Base-by-base conservation (phyloP, 2,329 filamentous ascomycete genomes). In the Calcarisporium arbuscula region DNA sequence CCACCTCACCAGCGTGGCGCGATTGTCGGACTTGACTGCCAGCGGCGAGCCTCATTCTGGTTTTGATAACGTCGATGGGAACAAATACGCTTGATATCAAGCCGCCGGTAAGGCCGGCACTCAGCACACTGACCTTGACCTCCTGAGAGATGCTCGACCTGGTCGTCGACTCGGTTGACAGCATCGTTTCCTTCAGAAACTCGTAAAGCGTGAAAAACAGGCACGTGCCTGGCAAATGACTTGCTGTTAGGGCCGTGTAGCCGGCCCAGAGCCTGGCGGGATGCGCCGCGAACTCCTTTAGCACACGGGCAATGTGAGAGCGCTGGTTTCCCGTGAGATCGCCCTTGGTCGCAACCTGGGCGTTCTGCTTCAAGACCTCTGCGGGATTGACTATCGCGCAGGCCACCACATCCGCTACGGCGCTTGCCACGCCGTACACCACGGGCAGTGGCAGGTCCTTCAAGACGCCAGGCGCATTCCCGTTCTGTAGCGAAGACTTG, bases 281-380 rank as follows among this genome's bases (percentile, higher is more conserved):
- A 6, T 32, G 39, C 8, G 35, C 17, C 15, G 32, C 17, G 18
- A 41, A 36, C 28, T 17, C 14, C 22, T 22, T 30, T 28, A 35
- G 10, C 12, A 34, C 30, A 16, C 31, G 22, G 10, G 14, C 10
- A 25, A 14, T 25, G 10, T 9, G 22, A 10, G 22, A 25, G 10
- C 4, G 26, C 34, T 12, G 34, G 25, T 15, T 16, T 17, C 30
- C 22, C 22, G 22, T 10, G 22, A 29, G 19, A 4, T 20, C 16
- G 14, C 25, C 30, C 19, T 22, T 31, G 19, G n/a, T 20, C n/a
- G 31, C 34, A 6, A 46, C 36, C 29, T 46, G 44, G 14, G 44
- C 44, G 14, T 46, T 46, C 38, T 46, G 44, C 31, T 46, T 46
- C 22, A 45, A 15, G 10, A 46, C 42, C 29, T 46, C 44, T 12